Evolutionary conservation across 805 yeast species (phyloP).

Genomic region (Vanderwaltozyma verrucispora): DNA sequence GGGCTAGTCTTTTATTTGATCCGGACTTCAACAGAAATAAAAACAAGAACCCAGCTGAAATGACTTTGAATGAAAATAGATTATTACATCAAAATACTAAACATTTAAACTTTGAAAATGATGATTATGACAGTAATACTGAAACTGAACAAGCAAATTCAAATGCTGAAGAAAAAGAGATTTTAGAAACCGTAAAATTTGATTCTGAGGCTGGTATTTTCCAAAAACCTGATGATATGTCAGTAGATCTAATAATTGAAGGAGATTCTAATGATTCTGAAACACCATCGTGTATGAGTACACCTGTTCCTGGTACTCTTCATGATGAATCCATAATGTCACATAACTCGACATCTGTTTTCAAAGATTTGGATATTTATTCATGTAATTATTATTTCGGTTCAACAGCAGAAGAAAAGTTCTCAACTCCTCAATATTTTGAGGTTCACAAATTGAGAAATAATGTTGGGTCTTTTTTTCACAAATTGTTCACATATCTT

Average conservation of each 20-base stretch:
- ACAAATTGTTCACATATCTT: slow-evolving; percentile 41
- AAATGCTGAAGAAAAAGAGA: slow-evolving; percentile 25
- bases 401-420: slow-evolving; percentile 37
- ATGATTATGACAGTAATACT: slow-evolving; percentile 30
- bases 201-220: slow-evolving; percentile 23
- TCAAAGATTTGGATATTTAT: slow-evolving; percentile 52
- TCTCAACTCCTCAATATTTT: slow-evolving; percentile 34
- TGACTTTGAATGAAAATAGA: slow-evolving; percentile 1
- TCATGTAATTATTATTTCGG: slow-evolving; percentile 59
- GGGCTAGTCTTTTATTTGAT: slow-evolving; percentile 62
- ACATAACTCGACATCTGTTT: slow-evolving; percentile 44
- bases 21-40: slow-evolving; percentile 44
- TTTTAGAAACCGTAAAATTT: slow-evolving; percentile 8
- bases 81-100: slow-evolving; percentile 27
- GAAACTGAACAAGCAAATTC: slow-evolving; percentile 23
- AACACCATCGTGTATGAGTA: slow-evolving; percentile 29
- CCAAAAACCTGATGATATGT: slow-evolving; percentile 13
- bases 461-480: slow-evolving; percentile 53
- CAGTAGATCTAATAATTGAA: slow-evolving; percentile 25
- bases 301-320: slow-evolving; percentile 28
- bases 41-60: slow-evolving; percentile 6
- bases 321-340: slow-evolving; percentile 29
- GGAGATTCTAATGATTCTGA: slow-evolving; percentile 36
- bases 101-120: slow-evolving; percentile 26
- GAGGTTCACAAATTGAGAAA: slow-evolving; percentile 53